Conservation (phyloP, 1,139 yeast species). For the Saccharomyces hybrid region DNA sequence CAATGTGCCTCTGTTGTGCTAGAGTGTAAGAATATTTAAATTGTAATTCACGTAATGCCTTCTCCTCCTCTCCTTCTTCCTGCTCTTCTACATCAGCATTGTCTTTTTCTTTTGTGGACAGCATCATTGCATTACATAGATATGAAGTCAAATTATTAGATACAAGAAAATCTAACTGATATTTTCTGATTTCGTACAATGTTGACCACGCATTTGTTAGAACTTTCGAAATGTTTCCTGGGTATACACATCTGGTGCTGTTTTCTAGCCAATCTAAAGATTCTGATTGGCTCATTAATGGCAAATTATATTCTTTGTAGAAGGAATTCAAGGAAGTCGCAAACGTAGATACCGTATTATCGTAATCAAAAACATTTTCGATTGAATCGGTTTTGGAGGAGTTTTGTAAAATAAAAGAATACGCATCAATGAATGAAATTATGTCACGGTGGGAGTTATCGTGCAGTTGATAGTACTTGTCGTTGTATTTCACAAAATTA, state of each 20-base stretch:
- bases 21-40: conserved; percentile 34
- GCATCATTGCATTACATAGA: conserved; percentile 26
- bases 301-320: conserved; percentile 16
- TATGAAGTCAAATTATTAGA: conserved; percentile 29
- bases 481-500: conserved; percentile 24
- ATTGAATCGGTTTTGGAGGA: conserved; percentile 10
- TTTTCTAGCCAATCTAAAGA: conserved; percentile 20
- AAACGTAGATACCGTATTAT: conserved; percentile 9
- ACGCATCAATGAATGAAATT: conserved; percentile 23
- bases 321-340: conserved; percentile 11
- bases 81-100: not conserved
- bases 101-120: conserved; percentile 8
- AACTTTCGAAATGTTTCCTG: conserved; percentile 14
- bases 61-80: not conserved
- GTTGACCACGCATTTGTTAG: conserved; percentile 24
- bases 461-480: conserved; percentile 19
- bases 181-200: conserved; percentile 15
- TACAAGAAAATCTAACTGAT: conserved; percentile 14
- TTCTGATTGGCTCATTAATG: conserved; percentile 14
- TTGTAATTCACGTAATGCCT: conserved; percentile 15
- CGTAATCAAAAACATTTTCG: conserved; percentile 15
- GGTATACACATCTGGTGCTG: conserved; percentile 15
- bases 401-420: conserved; percentile 13
- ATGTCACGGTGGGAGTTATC: conserved; percentile 18
- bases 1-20: conserved; percentile 32